Evolutionary conservation across 2,329 filamentous ascomycete genomes (phyloP).

Genomic region (Pestalotiopsis sp.): DNA sequence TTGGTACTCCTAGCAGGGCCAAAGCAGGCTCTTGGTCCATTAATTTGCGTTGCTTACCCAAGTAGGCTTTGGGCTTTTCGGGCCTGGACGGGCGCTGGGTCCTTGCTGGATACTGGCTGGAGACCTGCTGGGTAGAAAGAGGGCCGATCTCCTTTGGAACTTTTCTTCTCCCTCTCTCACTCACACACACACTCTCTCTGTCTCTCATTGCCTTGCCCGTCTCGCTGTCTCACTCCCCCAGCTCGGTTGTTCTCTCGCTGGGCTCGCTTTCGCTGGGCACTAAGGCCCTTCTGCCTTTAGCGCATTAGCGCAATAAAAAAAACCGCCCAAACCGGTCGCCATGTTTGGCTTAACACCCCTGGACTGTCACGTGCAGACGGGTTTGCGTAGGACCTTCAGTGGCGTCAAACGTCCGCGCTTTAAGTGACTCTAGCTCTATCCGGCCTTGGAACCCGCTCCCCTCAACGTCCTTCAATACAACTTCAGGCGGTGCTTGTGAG

Average conservation of each 20-base stretch:
- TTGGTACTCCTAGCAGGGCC: neutral
- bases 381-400: neutral
- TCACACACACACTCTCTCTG: neutral
- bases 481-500: neutral
- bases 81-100: neutral
- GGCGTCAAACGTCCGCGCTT: slow-evolving; percentile 4
- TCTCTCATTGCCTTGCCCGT: neutral
- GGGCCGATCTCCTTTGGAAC: neutral
- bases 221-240: neutral
- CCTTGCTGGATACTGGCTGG: neutral
- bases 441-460: neutral
- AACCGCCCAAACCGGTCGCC: neutral
- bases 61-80: neutral
- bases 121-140: neutral
- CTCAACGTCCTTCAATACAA: slow-evolving; percentile 10
- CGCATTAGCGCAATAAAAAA: slow-evolving; percentile 11
- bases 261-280: neutral
- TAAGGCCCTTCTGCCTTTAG: neutral
- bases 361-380: slow-evolving; percentile 11
- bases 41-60: neutral
- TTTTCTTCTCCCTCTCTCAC: neutral
- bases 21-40: neutral
- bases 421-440: slow-evolving; percentile 5
- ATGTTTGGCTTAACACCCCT: neutral
- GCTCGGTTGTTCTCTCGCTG: too few relatives aligned